Evolutionary conservation across 2,329 filamentous ascomycete genomes (phyloP).

Genomic region (Ceratocystis diversiconidia): DNA sequence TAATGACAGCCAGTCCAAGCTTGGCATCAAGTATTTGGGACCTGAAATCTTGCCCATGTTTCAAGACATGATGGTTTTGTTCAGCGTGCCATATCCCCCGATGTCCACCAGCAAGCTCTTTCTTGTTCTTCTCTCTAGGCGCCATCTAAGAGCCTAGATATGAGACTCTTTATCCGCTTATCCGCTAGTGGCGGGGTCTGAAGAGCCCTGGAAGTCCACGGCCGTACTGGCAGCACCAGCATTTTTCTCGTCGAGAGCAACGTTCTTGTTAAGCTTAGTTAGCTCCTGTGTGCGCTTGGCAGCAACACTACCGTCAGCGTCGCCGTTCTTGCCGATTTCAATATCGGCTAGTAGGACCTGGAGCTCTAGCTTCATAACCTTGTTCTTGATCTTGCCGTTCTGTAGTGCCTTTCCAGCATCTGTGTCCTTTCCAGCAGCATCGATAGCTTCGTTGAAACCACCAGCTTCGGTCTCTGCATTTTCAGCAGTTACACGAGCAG

Average conservation of each 20-base stretch:
- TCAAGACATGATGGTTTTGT: not conserved
- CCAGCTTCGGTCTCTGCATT: constrained; percentile 34
- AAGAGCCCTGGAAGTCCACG: constrained; percentile 26
- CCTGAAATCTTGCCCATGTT: too few species aligned
- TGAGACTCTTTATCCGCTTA: not conserved
- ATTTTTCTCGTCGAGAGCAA: constrained; percentile 27
- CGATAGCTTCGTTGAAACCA: constrained; percentile 41
- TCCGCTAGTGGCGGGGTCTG: constrained; percentile 9
- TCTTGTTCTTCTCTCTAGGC: not conserved
- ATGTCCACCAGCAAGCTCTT: not conserved
- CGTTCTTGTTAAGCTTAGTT: constrained; percentile 40
- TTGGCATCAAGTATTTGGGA: not conserved
- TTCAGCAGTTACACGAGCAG: constrained; percentile 37
- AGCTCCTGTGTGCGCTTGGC: constrained; percentile 26
- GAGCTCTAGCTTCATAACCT: constrained; percentile 43
- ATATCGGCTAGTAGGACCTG: constrained; percentile 32
- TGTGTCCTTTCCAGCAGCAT: constrained; percentile 28
- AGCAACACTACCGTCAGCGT: constrained; percentile 9
- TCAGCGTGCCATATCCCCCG: not conserved
- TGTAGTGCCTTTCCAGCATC: constrained; percentile 33
- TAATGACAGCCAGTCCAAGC: not conserved
- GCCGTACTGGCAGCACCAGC: constrained; percentile 27
- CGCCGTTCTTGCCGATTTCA: constrained; percentile 35
- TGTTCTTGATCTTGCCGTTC: constrained; percentile 44
- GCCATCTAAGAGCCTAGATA: not conserved